Percentiles rank a stretch among this genome's conserved stretches.
Evolutionary conservation across 2,329 filamentous ascomycete genomes (phyloP).

Genomic region (Colletotrichum sp.): DNA sequence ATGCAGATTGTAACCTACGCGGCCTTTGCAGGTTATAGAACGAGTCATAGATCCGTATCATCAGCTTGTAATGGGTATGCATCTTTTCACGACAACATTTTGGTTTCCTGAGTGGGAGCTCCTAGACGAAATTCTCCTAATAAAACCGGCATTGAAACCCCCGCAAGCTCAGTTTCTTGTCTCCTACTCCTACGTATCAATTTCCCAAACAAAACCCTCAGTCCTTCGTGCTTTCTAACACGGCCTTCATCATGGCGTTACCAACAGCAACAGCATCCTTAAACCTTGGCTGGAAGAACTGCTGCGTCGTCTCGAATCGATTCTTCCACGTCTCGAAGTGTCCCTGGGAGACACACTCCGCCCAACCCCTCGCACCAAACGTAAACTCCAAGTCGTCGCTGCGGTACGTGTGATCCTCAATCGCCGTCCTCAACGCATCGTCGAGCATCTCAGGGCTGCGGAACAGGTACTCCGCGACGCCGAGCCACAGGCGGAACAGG

Average conservation of each 20-base stretch:
- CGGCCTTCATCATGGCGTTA: constrained; percentile 97
- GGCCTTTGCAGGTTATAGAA: background rate
- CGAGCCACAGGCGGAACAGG: constrained; percentile 94
- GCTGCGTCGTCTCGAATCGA: constrained; percentile 88
- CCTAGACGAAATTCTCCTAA: background rate
- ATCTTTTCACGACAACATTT: background rate
- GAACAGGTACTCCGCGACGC: constrained; percentile 97
- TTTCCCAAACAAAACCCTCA: background rate
- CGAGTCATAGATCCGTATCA: background rate
- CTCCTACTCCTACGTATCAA: background rate
- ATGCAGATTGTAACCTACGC: background rate
- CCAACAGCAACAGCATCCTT: constrained; percentile 85
- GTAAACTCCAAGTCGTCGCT: constrained; percentile 97
- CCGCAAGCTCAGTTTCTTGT: background rate
- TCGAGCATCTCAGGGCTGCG: constrained; percentile 81
- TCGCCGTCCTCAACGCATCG: constrained; percentile 82
- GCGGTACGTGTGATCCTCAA: constrained; percentile 91
- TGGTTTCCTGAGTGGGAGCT: background rate
- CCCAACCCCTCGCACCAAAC: constrained; percentile 95
- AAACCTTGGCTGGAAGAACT: constrained; percentile 91
- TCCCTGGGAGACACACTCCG: constrained; percentile 87
- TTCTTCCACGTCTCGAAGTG: constrained; percentile 94
- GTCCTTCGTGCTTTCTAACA: constrained; percentile 75
- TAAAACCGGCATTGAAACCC: background rate
- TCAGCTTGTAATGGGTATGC: background rate